Evolutionary conservation across 2,329 filamentous ascomycete genomes (phyloP), one percentile per base, ranked within the genome.

Genomic region (Anthostomella pinea): DNA sequence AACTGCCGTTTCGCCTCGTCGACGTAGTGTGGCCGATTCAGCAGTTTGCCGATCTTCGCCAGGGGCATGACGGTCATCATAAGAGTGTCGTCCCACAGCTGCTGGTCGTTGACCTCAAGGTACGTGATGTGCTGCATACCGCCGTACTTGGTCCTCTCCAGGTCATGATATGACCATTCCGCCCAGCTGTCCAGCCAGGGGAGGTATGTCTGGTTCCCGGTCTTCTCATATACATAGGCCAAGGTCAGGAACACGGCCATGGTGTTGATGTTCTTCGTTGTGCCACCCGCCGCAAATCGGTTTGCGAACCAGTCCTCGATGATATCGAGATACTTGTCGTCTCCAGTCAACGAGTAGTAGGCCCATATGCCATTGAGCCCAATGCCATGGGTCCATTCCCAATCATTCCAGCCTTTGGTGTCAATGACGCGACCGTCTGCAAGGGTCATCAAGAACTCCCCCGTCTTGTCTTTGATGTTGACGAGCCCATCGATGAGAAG

Each of bases 51-150:
- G 43, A 89, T 89, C 66, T 90, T 90, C 13, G 85, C 85, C 13
- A 90, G 69, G 2, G 86, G 86, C 62, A 90, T 66, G 5, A 88
- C 85, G 1, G 84, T 89, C 86, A 91, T 91, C 85, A 91, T 90
- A 28, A 91, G 70, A 5, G 86, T 91, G 58, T 91, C 86, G 49
- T 89, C 86, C 86, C 86, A 91, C 15, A 90, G 70, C 65, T 90
- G 83, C 58, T 87, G 74, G 44, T 80, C 71, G 60, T 91, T 88
- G 46, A 76, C 72, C 3, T 78, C 73, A 20, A 82, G 63, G 51
- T 89, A 89, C 0, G 85, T 90, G 43, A 83, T 77, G 61, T 86
- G 85, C 60, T 88, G 84, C 69, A 88, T 85, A 39, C 82, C 72
- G 30, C 81, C 85, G 54, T 79, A 82, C 32, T 75, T 77, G 1